These are phyloP conservation scores for Starmera caribaea DNA, from an alignment of 805 yeast genomes.

Conservation along the genomic window DNA sequence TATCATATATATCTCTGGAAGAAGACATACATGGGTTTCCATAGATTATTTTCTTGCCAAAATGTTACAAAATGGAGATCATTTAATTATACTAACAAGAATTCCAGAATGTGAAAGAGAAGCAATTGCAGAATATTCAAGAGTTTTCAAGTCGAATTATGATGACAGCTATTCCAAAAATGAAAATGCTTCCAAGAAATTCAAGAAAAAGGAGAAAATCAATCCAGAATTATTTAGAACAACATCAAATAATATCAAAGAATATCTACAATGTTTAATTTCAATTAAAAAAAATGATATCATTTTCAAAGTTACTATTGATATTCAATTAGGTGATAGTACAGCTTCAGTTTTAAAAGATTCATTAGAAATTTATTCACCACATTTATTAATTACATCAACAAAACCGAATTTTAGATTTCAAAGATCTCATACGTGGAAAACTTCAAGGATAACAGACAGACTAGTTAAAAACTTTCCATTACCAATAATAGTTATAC, in stretches of 20 bases:
- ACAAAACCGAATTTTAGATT: slow-evolving; percentile 36
- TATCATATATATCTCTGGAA: slow-evolving; percentile 57
- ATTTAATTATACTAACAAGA: slow-evolving; percentile 52
- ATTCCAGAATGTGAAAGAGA: slow-evolving; percentile 18
- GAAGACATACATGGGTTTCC: slow-evolving; percentile 77
- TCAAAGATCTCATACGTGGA: slow-evolving; percentile 48
- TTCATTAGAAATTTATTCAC: slow-evolving; percentile 51
- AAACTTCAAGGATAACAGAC: slow-evolving; percentile 52
- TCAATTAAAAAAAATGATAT: slow-evolving; percentile 9
- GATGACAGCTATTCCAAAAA: slow-evolving; percentile 1
- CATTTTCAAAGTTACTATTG: slow-evolving; percentile 46
- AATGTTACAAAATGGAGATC: slow-evolving; percentile 55
- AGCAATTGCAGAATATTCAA: neutral
- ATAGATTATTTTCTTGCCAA: slow-evolving; percentile 57
- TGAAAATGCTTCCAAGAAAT: slow-evolving; percentile 2
- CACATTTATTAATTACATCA: slow-evolving; percentile 46
- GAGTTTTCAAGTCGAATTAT: neutral
- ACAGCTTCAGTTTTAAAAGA: slow-evolving; percentile 49
- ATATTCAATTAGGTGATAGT: slow-evolving; percentile 43
- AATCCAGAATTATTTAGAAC: slow-evolving; percentile 21
- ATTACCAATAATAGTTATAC: slow-evolving; percentile 58
- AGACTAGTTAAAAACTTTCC: slow-evolving; percentile 54
- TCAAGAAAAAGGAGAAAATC: slow-evolving; percentile 1
- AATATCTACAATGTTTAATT: slow-evolving; percentile 37
- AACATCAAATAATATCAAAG: slow-evolving; percentile 41